These are phyloP conservation scores for Suillus paluster DNA, from an alignment of 768 basidiomycete species.

Conservation along the genomic window DNA sequence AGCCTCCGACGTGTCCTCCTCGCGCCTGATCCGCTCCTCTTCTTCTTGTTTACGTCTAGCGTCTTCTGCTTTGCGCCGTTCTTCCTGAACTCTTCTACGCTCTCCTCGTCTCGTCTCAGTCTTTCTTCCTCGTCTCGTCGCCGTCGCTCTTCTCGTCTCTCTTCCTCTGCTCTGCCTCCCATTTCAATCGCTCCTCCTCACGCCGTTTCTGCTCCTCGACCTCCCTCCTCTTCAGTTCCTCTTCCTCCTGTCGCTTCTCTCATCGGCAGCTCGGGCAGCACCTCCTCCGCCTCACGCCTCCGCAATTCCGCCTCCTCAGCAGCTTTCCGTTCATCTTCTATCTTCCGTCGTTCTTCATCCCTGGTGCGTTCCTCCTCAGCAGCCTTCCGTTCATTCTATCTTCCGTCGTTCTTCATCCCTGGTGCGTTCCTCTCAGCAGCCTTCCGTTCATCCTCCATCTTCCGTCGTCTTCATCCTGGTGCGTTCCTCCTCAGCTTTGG, in stretches of 20 bases:
- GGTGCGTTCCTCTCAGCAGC: slow-evolving; percentile 30
- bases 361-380: slow-evolving; percentile 31
- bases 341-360: slow-evolving; percentile 16
- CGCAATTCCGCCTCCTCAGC: slow-evolving; percentile 19
- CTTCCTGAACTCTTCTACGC: slow-evolving; percentile 39
- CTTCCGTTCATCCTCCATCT: slow-evolving; percentile 35
- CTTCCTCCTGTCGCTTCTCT: slow-evolving; percentile 34
- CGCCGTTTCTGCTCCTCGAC: slow-evolving; percentile 26
- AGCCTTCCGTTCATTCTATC: slow-evolving; percentile 33
- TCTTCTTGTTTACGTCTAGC: slow-evolving; percentile 35
- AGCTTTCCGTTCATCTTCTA: slow-evolving; percentile 31
- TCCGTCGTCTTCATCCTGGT: slow-evolving; percentile 12
- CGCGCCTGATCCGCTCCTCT: slow-evolving; percentile 38
- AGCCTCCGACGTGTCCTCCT: slow-evolving; percentile 27
- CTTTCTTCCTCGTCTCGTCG: slow-evolving; percentile 48
- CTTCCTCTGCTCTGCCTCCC: slow-evolving; percentile 18
- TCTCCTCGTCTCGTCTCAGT: slow-evolving; percentile 44
- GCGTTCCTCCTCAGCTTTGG: slow-evolving; percentile 38
- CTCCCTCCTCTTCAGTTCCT: slow-evolving; percentile 22
- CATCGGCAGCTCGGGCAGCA: slow-evolving; percentile 4
- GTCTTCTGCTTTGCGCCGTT: slow-evolving; percentile 23
- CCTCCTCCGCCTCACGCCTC: slow-evolving; percentile 19
- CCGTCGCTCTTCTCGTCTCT: slow-evolving; percentile 32
- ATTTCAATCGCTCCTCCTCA: slow-evolving; percentile 20
- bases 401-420: slow-evolving; percentile 11